Evolutionary conservation across 495 filamentous ascomycete genomes (phyloP), one percentile per base, ranked within the genome.

Genomic region (Niebla homalea): DNA sequence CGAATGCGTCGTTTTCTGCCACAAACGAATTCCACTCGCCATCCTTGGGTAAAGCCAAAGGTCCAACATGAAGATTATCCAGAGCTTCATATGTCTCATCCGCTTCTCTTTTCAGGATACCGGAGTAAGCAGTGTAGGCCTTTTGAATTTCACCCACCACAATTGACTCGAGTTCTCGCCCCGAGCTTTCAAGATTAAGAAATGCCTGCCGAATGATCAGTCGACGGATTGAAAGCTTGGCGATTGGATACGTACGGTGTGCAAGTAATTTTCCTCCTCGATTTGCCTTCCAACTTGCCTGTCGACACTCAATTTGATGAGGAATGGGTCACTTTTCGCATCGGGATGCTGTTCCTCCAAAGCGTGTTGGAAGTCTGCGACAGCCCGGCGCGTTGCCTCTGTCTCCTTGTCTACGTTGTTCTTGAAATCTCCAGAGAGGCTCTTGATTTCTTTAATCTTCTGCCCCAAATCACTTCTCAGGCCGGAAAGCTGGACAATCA

Each of bases 391-490:
- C 5, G 72, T 75, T 11, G 59, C 64, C 19, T 76, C 73, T n/a
- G 74, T 66, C 51, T 76, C 75, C 58, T 70, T 72, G 36, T 80
- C 77, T 15, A 76, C 74, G 2, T 69, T 70, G 56, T 93, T 98
- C 62, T 94, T 94, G 64, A 98, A 98, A 65, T 98, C 92, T 2
- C 86, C 82, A 5, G 87, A 81, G 5, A 98, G 70, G 51, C 76
- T 83, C 64, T 92, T 94, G 64, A 98, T 97, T 67, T 98, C 92
- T 67, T 96, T 97, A 59, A 90, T 92, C 70, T 98, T 98, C 67
- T 90, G 86, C 47, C 83, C 80, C 16, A 98, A 72, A 64, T 98
- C 92, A 58, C 79, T 88, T 41, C 92, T 70, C 20, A 98, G 70
- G 14, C 86, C 89, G 5, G 81, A 87, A 41, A 98, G 73, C 47